A percentile compares a stretch with the other conserved stretches of the same genome.
These are phyloP conservation scores for Fomitopsis betulina DNA, from an alignment of 1,284 basidiomycete genomes.

Conservation along the genomic window DNA sequence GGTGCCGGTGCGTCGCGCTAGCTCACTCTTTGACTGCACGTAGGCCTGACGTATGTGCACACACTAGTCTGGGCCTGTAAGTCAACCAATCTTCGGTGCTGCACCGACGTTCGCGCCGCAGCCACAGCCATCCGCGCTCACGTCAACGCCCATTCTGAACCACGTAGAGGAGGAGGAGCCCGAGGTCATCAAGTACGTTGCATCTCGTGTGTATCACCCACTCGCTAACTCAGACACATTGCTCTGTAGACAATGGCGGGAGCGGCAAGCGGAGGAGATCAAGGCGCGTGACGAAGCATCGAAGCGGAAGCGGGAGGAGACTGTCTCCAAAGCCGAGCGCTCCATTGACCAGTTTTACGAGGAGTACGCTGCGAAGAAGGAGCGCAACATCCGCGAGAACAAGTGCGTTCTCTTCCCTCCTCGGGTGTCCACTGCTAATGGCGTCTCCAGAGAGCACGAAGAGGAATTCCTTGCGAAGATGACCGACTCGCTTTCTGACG, in stretches of 20 bases:
- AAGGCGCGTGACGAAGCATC: conserved; percentile 75
- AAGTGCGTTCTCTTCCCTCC: conserved; percentile 59
- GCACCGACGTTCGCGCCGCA: conserved; percentile 64
- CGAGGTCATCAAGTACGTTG: conserved; percentile 75
- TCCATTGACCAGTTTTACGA: conserved; percentile 97
- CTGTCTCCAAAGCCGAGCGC: conserved; percentile 84
- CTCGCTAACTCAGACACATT: neutral
- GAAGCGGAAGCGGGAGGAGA: conserved; percentile 79
- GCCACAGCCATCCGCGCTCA: conserved; percentile 63
- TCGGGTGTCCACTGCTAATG: neutral
- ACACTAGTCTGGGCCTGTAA: conserved; percentile 10
- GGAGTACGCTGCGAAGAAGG: conserved; percentile 89
- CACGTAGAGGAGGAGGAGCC: conserved; percentile 81
- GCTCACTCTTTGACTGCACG: neutral
- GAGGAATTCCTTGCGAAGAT: conserved; percentile 74
- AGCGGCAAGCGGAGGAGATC: conserved; percentile 85
- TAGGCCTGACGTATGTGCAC: neutral
- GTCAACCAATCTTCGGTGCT: conserved; percentile 40
- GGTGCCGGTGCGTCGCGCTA: conserved; percentile 43
- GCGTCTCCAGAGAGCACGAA: conserved; percentile 73
- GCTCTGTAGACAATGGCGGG: conserved; percentile 77
- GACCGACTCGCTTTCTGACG: conserved; percentile 77
- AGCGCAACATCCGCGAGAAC: conserved; percentile 91
- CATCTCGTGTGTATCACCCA: neutral
- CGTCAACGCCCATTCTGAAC: conserved; percentile 69